Evolutionary conservation across 805 yeast genomes (phyloP), one percentile per base, ranked within the genome.

Genomic region (Isabelozyma heimii): DNA sequence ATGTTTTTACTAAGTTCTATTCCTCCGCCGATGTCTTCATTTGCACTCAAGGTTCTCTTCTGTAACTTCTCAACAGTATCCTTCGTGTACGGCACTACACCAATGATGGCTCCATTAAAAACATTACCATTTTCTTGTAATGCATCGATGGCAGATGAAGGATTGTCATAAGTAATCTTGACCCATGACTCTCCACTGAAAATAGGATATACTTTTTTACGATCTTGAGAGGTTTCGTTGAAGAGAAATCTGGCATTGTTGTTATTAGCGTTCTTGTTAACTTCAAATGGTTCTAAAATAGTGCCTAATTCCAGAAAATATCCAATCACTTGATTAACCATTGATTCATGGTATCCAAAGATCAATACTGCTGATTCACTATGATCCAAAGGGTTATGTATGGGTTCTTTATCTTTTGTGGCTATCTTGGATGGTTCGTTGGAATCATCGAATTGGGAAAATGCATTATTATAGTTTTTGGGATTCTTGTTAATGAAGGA

Each of bases 121-220:
- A 84, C 77, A 10, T 76, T 65, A 4, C 96, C 96, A 61, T 89
- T 88, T 60, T 91, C 97, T 54, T 87, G 84, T 41, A 91, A 70
- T 0, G 99, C 97, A 47, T 96, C 82, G 14, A 82, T 65, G 2
- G 96, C 97, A 8, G 91, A 79, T 1, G 85, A 72, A 7, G 87
- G 80, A 50, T 84, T 85, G 49, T 83, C 86, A 65, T 82, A 94
- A 3, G 97, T 91, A 47, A 92, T 63, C 61, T 91, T 88, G n/a
- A 91, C 83, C 98, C 98, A 92, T 38, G 89, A 84, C 42, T 83
- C 80, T 1, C 98, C 98, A 10, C 91, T 79, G 66, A 82, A 87
- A 8, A 92, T 85, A 3, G 97, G 95, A 49, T 60, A 71, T 64
- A 55, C 52, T 30, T 56, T 59, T n/a, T 52, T 55, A 12, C 44